Base-by-base conservation (phyloP, 2,329 filamentous ascomycete species). In the Penicillium sp. region DNA sequence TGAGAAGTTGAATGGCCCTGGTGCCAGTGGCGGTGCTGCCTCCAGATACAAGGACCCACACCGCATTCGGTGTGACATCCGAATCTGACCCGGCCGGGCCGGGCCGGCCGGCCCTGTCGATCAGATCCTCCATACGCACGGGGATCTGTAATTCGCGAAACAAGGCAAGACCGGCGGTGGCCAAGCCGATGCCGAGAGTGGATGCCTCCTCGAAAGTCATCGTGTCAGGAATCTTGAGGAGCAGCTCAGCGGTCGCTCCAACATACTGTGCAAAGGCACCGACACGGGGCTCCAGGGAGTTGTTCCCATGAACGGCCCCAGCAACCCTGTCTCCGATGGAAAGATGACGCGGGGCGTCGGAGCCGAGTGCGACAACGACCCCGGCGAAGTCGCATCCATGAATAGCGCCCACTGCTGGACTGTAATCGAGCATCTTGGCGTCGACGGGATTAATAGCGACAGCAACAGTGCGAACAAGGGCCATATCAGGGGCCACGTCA, bases 191-290 rank as follows among this genome's bases (percentile, higher is more conserved):
- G 28, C 57, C 61, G 41, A 74, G 47, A 0, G 68, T 70, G 7
- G 63, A 60, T 3, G 64, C 73, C 25, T 76, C 47, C 7, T 75
- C 64, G 37, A 73, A 66, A 25, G 45, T 69, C 53, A 73, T 70
- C 28, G 17, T 66, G n/a, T 48, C 54, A 4, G 75, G 75, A 0
- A 73, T 74, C 61, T 71, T 73, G 12, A 61, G 67, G 1, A 75
- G 62, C 1, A 76, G 67, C 4, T 60, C 65, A 0, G 71, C 72
- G 2, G 70, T 69, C 61, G 75, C 74, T 37, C 68, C 71, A 61
- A 67, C 69, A 63, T 76, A 77, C 50, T 76, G 39, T 10, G 55
- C 45, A 38, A 61, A 61, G 4, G 55, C 17, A 20, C 56, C 59
- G 14, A 48, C 38, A 17, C n/a, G 10, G 15, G 41, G 45, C 7